Evolutionary conservation across 1,284 basidiomycete genomes (phyloP).

Genomic region (Entoloma clypeatum): DNA sequence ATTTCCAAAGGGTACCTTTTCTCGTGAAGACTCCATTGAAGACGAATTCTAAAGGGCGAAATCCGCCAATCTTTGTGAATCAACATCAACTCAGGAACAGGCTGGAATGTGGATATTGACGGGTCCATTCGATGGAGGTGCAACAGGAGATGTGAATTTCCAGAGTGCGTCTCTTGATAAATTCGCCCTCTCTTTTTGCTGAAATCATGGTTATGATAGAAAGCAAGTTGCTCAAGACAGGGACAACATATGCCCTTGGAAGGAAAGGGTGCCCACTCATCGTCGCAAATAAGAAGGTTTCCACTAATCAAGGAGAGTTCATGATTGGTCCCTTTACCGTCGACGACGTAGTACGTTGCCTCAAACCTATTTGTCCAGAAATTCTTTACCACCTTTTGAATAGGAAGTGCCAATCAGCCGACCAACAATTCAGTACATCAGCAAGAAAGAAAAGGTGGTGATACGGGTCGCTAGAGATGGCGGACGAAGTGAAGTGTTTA

Average conservation of each 20-base stretch:
- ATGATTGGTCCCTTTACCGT: conserved; percentile 45
- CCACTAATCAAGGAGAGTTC: conserved; percentile 53
- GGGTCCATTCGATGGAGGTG: conserved; percentile 49
- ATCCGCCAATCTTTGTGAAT: too few relatives aligned
- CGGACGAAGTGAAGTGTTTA: conserved; percentile 18
- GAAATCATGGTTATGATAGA: conserved; percentile 36
- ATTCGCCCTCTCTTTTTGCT: neutral
- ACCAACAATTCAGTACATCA: conserved; percentile 42
- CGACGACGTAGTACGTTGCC: conserved; percentile 49
- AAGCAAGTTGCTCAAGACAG: conserved; percentile 58
- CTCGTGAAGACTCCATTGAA: too few relatives aligned
- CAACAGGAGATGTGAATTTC: conserved; percentile 28
- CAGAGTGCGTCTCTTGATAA: conserved; percentile 33
- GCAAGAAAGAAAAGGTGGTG: conserved; percentile 41
- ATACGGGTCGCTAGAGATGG: conserved; percentile 37
- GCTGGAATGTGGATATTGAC: conserved; percentile 46
- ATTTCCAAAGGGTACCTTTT: too few relatives aligned
- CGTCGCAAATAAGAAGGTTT: conserved; percentile 59
- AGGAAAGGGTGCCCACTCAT: conserved; percentile 48
- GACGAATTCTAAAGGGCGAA: too few relatives aligned
- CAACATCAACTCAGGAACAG: neutral
- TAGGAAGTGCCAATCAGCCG: conserved; percentile 37
- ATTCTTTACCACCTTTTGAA: conserved; percentile 1
- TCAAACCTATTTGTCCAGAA: neutral
- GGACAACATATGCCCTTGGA: conserved; percentile 48